These are phyloP conservation scores for Peronospora destructor DNA, from an alignment of 352 stramenopile species.

Conservation along the genomic window DNA sequence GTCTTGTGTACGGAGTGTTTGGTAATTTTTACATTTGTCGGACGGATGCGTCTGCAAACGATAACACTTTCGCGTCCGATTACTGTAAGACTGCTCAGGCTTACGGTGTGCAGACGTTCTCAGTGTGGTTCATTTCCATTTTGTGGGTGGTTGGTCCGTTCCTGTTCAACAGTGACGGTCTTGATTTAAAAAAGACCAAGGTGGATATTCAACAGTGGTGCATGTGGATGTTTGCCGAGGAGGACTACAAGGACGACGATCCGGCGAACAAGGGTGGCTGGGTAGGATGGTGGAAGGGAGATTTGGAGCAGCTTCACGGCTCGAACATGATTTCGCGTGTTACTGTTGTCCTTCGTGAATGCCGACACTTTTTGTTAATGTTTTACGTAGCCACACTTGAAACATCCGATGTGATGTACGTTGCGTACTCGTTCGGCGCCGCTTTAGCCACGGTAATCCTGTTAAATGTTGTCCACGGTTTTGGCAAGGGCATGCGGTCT, in stretches of 20 bases:
- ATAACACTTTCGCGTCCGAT: slow-evolving; percentile 47
- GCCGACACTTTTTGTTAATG: slow-evolving; percentile 67
- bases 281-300: slow-evolving; percentile 67
- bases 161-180: slow-evolving; percentile 77
- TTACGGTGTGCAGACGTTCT: slow-evolving; percentile 73
- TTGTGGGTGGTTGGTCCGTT: slow-evolving; percentile 62
- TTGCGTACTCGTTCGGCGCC: slow-evolving; percentile 41
- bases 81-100: slow-evolving; percentile 63
- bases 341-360: slow-evolving; percentile 64
- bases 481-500: slow-evolving; percentile 44
- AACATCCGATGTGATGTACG: slow-evolving; percentile 41
- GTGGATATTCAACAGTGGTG: slow-evolving; percentile 55
- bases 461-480: slow-evolving; percentile 35
- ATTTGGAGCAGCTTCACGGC: slow-evolving; percentile 53
- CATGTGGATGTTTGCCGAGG: slow-evolving; percentile 63
- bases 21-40: slow-evolving; percentile 66
- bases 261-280: slow-evolving; percentile 59
- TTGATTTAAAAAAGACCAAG: slow-evolving; percentile 73
- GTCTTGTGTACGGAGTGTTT: slow-evolving; percentile 57
- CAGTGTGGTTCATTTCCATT: slow-evolving; percentile 73
- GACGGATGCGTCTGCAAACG: slow-evolving; percentile 37
- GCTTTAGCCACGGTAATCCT: slow-evolving; percentile 45
- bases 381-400: slow-evolving; percentile 63
- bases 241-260: slow-evolving; percentile 60
- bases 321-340: slow-evolving; percentile 63